phyloP scores from a whole-genome alignment of 352 stramenopile species.

The Phytophthora citricola region DNA sequence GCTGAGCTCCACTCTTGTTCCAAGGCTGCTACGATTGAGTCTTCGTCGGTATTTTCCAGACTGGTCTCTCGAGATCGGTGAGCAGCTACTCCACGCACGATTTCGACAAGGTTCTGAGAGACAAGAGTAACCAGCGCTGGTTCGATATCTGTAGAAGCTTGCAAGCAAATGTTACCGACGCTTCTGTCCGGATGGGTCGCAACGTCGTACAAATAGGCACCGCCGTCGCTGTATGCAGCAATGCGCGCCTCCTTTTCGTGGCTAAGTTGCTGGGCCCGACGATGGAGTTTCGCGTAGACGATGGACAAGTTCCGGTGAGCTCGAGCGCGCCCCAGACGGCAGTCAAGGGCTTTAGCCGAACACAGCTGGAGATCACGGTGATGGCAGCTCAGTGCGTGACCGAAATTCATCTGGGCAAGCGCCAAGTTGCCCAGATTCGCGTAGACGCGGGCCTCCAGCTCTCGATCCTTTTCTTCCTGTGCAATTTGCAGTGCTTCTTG shows the following conservation, averaged over 20 bases:
- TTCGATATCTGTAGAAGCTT: constrained; percentile 50
- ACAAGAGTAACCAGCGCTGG: constrained; percentile 46
- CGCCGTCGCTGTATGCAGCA: constrained; percentile 27
- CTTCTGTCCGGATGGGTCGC: constrained; percentile 41
- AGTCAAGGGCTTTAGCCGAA: constrained; percentile 45
- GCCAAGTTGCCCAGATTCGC: constrained; percentile 84
- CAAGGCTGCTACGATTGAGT: constrained; percentile 24
- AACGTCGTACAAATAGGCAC: constrained; percentile 64
- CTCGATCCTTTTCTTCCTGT: constrained; percentile 48
- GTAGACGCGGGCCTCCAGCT: constrained; percentile 78
- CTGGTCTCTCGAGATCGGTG: background rate
- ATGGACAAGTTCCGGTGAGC: constrained; percentile 78
- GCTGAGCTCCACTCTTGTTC: constrained; percentile 31
- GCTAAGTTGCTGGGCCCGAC: constrained; percentile 40
- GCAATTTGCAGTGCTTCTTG: constrained; percentile 69
- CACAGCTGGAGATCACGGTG: constrained; percentile 61
- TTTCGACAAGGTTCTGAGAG: constrained; percentile 41
- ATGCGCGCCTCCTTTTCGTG: constrained; percentile 46
- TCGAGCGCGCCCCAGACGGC: constrained; percentile 54
- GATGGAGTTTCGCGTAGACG: constrained; percentile 64
- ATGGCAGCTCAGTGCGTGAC: constrained; percentile 67
- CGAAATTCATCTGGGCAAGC: constrained; percentile 54
- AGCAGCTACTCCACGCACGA: constrained; percentile 26
- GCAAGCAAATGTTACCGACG: constrained; percentile 75
- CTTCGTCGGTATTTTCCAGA: constrained; percentile 6